Evolutionary conservation across 1,139 yeast genomes (phyloP).

Genomic region (Hyphopichia burtonii): DNA sequence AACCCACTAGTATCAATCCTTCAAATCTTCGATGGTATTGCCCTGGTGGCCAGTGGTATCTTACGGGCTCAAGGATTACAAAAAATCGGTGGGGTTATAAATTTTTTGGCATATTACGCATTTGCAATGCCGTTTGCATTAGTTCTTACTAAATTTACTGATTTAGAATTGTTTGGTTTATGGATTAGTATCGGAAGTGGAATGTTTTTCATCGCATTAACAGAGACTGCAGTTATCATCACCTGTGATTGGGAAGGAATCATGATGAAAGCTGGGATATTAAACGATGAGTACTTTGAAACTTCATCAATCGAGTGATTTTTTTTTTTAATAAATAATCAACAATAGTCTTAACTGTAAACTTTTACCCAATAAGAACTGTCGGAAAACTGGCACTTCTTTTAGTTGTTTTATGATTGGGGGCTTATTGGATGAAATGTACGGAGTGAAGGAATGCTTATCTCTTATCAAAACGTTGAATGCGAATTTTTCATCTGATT

Average conservation of each 20-base stretch:
- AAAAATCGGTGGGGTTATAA: slow-evolving; percentile 76
- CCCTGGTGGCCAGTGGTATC: slow-evolving; percentile 82
- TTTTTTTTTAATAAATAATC: neutral
- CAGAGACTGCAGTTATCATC: slow-evolving; percentile 48
- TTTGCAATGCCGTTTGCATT: slow-evolving; percentile 65
- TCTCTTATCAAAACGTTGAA: too few relatives aligned
- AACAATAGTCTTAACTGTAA: too few relatives aligned
- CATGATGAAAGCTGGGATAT: slow-evolving; percentile 27
- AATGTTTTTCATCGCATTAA: slow-evolving; percentile 62
- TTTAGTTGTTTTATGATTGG: too few relatives aligned
- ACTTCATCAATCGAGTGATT: neutral
- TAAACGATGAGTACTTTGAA: slow-evolving; percentile 20
- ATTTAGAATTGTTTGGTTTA: slow-evolving; percentile 62
- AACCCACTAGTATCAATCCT: slow-evolving; percentile 69
- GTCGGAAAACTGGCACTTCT: too few relatives aligned
- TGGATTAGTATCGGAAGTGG: slow-evolving; percentile 92
- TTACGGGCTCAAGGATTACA: slow-evolving; percentile 87
- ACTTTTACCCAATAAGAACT: too few relatives aligned
- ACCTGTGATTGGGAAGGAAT: slow-evolving; percentile 44
- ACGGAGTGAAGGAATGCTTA: too few relatives aligned
- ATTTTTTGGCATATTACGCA: slow-evolving; percentile 71
- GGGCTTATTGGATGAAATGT: too few relatives aligned
- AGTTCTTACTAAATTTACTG: slow-evolving; percentile 54
- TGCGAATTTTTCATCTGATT: too few relatives aligned
- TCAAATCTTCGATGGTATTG: slow-evolving; percentile 77